Conservation (phyloP, 2,329 filamentous ascomycete genomes). For the Truncatella angustata region DNA sequence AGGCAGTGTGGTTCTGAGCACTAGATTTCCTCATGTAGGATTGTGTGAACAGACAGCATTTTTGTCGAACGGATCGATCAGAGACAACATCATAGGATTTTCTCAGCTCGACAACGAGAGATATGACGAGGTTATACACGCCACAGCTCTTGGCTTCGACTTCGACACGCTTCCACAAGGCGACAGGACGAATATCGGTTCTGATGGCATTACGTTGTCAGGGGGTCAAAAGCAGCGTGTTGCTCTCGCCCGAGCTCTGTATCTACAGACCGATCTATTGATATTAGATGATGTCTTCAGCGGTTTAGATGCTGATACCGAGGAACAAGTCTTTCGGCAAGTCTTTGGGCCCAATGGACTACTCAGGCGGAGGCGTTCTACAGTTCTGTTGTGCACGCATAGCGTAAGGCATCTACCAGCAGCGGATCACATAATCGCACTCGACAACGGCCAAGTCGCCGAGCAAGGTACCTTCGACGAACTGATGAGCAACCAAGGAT, state of each 20-base stretch:
- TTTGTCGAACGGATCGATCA: constrained; percentile 32
- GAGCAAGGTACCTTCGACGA: constrained; percentile 42
- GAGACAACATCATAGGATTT: constrained; percentile 28
- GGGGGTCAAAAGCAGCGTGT: constrained; percentile 46
- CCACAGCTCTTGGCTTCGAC: constrained; percentile 24
- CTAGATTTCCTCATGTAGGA: constrained; percentile 24
- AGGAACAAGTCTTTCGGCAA: constrained; percentile 28
- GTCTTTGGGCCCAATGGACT: constrained; percentile 29
- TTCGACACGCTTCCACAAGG: constrained; percentile 33
- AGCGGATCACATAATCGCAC: constrained; percentile 46
- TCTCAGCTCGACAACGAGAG: constrained; percentile 21
- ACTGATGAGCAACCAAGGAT: constrained; percentile 28
- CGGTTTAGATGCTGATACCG: constrained; percentile 32
- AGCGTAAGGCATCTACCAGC: constrained; percentile 35
- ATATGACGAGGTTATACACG: constrained; percentile 27
- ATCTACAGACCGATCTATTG: constrained; percentile 26
- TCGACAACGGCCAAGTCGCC: constrained; percentile 38
- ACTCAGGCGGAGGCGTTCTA: constrained; percentile 20
- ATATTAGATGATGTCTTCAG: constrained; percentile 36
- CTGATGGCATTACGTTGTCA: constrained; percentile 42
- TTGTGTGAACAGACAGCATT: constrained; percentile 38
- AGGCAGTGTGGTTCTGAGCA: constrained; percentile 22
- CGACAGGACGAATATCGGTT: constrained; percentile 40
- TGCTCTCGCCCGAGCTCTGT: constrained; percentile 31
- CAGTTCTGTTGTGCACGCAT: constrained; percentile 37